Evolutionary conservation across 495 filamentous ascomycete genomes (phyloP).

Genomic region (Xylaria sp.): DNA sequence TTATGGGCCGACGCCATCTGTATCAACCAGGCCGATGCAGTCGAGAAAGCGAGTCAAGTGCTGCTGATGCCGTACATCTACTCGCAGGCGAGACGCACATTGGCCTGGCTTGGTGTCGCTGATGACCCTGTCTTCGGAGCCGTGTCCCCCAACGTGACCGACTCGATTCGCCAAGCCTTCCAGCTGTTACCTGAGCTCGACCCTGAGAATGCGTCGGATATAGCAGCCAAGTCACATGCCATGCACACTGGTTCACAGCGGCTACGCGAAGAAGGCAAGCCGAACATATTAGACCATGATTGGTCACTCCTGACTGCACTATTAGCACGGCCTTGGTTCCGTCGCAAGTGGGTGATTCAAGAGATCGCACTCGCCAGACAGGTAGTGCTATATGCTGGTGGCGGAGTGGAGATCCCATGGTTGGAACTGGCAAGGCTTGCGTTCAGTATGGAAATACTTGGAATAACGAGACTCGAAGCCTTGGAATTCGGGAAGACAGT

Average conservation of each 20-base stretch:
- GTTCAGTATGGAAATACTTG: constrained; percentile 24
- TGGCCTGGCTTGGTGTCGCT: constrained; percentile 45
- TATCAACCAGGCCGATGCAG: constrained; percentile 46
- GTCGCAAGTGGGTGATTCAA: constrained; percentile 41
- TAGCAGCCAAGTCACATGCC: neutral
- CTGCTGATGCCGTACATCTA: constrained; percentile 47
- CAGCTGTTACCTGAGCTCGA: constrained; percentile 23
- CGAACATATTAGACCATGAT: constrained; percentile 32
- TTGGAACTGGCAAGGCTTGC: constrained; percentile 30
- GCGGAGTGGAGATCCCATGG: constrained; percentile 37
- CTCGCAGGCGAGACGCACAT: constrained; percentile 34
- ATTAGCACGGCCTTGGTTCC: constrained; percentile 37
- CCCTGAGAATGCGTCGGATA: constrained; percentile 5
- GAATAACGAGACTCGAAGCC: constrained; percentile 5
- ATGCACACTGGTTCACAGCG: constrained; percentile 7
- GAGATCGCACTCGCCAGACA: constrained; percentile 34
- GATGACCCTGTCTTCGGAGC: constrained; percentile 21
- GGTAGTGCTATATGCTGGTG: constrained; percentile 24
- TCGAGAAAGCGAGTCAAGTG: constrained; percentile 45
- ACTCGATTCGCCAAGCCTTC: constrained; percentile 20
- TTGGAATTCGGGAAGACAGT: neutral
- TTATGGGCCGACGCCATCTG: constrained; percentile 51
- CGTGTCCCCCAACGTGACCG: constrained; percentile 21
- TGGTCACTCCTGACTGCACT: constrained; percentile 31
- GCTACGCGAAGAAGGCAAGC: constrained; percentile 22